Conservation (phyloP, 2,329 filamentous ascomycete species). For the Diaporthe eres region DNA sequence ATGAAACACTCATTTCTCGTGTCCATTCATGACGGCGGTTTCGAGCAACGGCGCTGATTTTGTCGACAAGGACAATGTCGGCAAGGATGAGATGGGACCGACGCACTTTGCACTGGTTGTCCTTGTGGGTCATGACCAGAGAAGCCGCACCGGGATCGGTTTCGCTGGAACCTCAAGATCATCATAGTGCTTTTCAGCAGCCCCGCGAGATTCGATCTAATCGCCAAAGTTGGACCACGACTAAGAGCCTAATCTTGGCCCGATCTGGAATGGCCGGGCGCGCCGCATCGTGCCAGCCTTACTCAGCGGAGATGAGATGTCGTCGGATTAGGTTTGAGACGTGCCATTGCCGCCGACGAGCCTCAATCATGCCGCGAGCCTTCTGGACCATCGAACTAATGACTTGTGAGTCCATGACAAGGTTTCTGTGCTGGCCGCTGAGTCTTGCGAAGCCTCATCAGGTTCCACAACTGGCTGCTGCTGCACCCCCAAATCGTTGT, state of each 20-base stretch:
- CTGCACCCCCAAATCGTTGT: not conserved
- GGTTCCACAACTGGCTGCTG: not conserved
- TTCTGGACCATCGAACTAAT: not conserved
- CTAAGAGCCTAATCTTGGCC: not conserved
- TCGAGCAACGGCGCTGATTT: conserved; percentile 30
- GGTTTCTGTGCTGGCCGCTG: not conserved
- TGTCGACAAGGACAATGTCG: not conserved
- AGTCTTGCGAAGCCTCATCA: not conserved
- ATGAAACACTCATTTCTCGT: conserved; percentile 43
- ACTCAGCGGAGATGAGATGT: conserved; percentile 31
- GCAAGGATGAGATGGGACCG: not conserved
- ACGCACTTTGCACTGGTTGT: not conserved
- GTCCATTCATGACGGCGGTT: conserved; percentile 39
- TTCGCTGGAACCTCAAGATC: conserved; percentile 16
- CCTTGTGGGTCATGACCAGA: conserved; percentile 8
- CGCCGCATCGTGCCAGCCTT: conserved; percentile 26
- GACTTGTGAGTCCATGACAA: not conserved
- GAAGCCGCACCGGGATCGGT: conserved; percentile 4
- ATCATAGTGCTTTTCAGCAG: conserved; percentile 11
- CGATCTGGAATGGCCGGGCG: conserved; percentile 16
- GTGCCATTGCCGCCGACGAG: conserved; percentile 29
- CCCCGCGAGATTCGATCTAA: conserved; percentile 22
- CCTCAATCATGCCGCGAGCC: conserved; percentile 21
- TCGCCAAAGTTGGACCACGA: conserved; percentile 1
- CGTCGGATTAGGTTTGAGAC: conserved; percentile 36